phyloP scores from a whole-genome alignment of 495 filamentous ascomycete genomes.

The Achaetomiella virescens region DNA sequence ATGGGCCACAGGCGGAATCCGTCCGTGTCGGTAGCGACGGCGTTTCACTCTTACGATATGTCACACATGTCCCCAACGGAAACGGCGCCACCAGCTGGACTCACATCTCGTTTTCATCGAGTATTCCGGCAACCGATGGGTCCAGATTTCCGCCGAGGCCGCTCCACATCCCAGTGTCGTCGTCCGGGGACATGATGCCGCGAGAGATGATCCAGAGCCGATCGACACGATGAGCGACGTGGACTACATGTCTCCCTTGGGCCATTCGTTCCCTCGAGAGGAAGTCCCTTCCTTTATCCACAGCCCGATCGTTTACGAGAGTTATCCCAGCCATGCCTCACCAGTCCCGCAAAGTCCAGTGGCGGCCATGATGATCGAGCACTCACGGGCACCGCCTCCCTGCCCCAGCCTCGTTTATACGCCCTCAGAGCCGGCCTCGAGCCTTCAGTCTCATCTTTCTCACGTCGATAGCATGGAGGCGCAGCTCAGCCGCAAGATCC shows the following conservation, averaged over 20 bases:
- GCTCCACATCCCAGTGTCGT: slow-evolving; percentile 20
- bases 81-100: slow-evolving; percentile 28
- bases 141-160: slow-evolving; percentile 19
- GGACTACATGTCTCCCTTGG: slow-evolving; percentile 49
- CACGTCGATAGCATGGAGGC: slow-evolving; percentile 39
- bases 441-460: slow-evolving; percentile 39
- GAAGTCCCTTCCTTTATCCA: slow-evolving; percentile 45
- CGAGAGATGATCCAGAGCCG: slow-evolving; percentile 40
- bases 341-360: slow-evolving; percentile 46
- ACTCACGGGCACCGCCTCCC: slow-evolving; percentile 43
- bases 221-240: slow-evolving; percentile 49
- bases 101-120: slow-evolving; percentile 27
- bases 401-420: slow-evolving; percentile 47
- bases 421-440: slow-evolving; percentile 43
- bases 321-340: slow-evolving; percentile 41
- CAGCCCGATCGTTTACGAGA: slow-evolving; percentile 49
- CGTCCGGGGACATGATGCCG: slow-evolving; percentile 39
- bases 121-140: slow-evolving; percentile 21
- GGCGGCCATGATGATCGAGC: slow-evolving; percentile 46
- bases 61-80: slow-evolving; percentile 34
- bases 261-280: slow-evolving; percentile 45
- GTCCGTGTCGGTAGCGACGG: slow-evolving; percentile 19
- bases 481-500: slow-evolving; percentile 40
- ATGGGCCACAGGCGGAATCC: slow-evolving; percentile 18
- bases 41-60: slow-evolving; percentile 38